Base-by-base conservation (phyloP, 495 filamentous ascomycete species). In the Filosporella fistucella region DNA sequence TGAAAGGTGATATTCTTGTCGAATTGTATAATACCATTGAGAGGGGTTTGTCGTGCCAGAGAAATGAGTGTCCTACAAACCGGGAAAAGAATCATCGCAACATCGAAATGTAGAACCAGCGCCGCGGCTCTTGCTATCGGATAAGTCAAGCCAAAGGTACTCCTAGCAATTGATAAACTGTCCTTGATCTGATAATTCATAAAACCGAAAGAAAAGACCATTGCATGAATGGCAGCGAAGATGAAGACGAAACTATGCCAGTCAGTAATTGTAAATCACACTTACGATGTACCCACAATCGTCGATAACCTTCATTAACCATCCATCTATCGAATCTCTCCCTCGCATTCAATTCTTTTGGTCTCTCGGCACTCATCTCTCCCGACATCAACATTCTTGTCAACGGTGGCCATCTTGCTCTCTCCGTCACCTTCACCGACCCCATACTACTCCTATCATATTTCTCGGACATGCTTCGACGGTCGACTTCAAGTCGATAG, bases 1-100 rank as follows among this genome's bases (percentile, higher is more conserved):
- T 89, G 86, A 68, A 89, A 88, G 28, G 83, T 84, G 56, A 88
- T 88, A 62, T 87, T 88, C 66, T 87, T 88, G 63, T 87, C 81
- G 67, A 89, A 86, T 53, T 85, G 85, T 42, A 90, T 80, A 58
- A 89, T 84, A 48, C 84, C 83, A 59, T 86, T 85, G 26, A 89
- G 71, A 33, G 85, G 82, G 12, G 84, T 89, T 59, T 85, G 82
- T 55, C 86, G 71, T 40, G 80, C 76, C 49, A 88, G 72, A 47
- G 84, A 89, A 57, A 88, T 88, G 40, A 89, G 71, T 22, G 84
- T 88, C 42, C 84, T 77, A 67, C 86, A 91, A 45, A 88, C 84
- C 22, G 86, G 85, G 53, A 90, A 77, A n/a, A 89, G 67, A 55
- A 90, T 74, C 55, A 89, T 58, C 14, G 83, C 82, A 44, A 88